Conservation (phyloP, 768 basidiomycete species). For the Leccinum uliginosum region DNA sequence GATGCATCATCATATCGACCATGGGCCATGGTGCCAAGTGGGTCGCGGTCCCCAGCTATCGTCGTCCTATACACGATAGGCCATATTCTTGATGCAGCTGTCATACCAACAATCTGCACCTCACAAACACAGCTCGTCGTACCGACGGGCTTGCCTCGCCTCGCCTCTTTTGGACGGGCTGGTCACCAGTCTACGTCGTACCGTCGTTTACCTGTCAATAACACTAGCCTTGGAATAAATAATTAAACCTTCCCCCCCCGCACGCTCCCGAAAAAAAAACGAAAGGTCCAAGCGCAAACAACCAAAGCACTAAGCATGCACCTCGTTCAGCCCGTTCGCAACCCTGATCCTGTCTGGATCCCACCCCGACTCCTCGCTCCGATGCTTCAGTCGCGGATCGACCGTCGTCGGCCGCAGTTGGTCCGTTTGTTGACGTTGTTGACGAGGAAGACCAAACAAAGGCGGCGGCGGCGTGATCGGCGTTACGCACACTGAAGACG, state of each 20-base stretch:
- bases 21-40: too few relatives aligned
- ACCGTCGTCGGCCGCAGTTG: slow-evolving; percentile 10
- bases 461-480: slow-evolving; percentile 31
- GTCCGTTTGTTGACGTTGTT: slow-evolving; percentile 1
- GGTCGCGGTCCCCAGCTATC: too few relatives aligned
- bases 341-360: slow-evolving; percentile 18
- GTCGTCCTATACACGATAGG: too few relatives aligned
- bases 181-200: too few relatives aligned
- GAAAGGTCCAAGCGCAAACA: neutral
- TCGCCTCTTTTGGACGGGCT: too few relatives aligned
- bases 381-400: slow-evolving; percentile 30
- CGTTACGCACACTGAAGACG: slow-evolving; percentile 27
- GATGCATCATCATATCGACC: too few relatives aligned
- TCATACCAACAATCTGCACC: too few relatives aligned
- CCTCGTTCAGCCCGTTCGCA: slow-evolving; percentile 15
- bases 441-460: slow-evolving; percentile 1
- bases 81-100: too few relatives aligned
- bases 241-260: neutral
- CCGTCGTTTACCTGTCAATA: slow-evolving; percentile 3
- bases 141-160: too few relatives aligned
- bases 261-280: neutral
- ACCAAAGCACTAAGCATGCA: slow-evolving; percentile 12
- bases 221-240: slow-evolving; percentile 21
- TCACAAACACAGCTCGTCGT: neutral
- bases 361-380: slow-evolving; percentile 27